Conservation (phyloP, 176 grass and related monocot species). For the Thinopyrum elongatum region DNA sequence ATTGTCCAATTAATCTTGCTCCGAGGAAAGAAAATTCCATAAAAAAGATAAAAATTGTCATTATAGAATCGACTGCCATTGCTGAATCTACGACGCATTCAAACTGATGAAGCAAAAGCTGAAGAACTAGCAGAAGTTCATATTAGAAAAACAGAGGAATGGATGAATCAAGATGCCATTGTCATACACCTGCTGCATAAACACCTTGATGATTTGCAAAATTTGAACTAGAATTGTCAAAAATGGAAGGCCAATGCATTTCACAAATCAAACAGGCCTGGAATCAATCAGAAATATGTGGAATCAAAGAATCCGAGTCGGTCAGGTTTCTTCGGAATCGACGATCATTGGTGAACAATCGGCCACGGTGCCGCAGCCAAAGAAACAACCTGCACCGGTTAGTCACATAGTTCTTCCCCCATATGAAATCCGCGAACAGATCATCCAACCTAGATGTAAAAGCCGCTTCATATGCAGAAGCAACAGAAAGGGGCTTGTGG, state of each 20-base stretch:
- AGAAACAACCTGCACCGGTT: too few relatives aligned
- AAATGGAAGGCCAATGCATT: not conserved
- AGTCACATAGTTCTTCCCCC: too few relatives aligned
- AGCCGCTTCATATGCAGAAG: too few relatives aligned
- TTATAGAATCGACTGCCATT: not conserved
- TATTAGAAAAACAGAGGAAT: not conserved
- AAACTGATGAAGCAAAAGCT: not conserved
- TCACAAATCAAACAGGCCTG: not conserved
- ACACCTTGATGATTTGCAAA: not conserved
- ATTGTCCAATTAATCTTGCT: not conserved
- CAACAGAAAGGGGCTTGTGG: too few relatives aligned
- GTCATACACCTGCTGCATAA: not conserved
- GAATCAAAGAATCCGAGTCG: too few relatives aligned
- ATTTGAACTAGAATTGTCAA: not conserved
- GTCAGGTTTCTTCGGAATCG: too few relatives aligned
- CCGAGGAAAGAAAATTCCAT: not conserved
- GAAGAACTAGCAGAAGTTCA: not conserved
- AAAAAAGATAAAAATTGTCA: not conserved
- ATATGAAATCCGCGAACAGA: too few relatives aligned
- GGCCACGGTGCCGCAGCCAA: too few relatives aligned
- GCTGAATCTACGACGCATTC: not conserved
- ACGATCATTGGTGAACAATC: too few relatives aligned
- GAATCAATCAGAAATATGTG: too few relatives aligned
- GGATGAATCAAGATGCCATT: not conserved
- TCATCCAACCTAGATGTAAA: too few relatives aligned